Conservation (phyloP, 2,329 filamentous ascomycete species). For the Ascochyta rabiei region DNA sequence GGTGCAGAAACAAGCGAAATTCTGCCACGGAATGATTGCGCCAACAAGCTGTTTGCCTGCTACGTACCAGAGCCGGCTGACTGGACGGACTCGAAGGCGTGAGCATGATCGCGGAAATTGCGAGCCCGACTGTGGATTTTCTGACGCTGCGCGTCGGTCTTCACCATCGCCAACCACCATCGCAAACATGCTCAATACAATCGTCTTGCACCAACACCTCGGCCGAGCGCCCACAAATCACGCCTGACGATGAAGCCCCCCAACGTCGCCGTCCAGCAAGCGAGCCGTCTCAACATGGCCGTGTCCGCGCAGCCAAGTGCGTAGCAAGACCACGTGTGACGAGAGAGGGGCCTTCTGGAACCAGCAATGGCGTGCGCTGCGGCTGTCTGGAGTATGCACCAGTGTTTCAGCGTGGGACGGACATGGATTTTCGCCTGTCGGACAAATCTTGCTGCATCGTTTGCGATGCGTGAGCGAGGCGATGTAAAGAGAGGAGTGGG, state of each 20-base stretch:
- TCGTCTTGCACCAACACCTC: not conserved
- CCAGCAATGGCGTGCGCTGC: slow-evolving; percentile 1
- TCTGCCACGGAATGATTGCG: slow-evolving; percentile 25
- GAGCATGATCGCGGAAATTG: slow-evolving; percentile 8
- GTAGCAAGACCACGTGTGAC: slow-evolving; percentile 4
- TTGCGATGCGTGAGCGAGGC: not conserved
- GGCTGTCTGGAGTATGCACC: slow-evolving; percentile 11
- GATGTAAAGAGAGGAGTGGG: not conserved
- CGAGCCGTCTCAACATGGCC: slow-evolving; percentile 9
- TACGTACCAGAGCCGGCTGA: not conserved
- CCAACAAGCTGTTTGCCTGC: slow-evolving; percentile 6
- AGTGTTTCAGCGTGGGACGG: slow-evolving; percentile 13
- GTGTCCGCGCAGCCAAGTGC: slow-evolving; percentile 8
- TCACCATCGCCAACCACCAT: slow-evolving; percentile 14
- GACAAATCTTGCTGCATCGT: not conserved
- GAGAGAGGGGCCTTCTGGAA: slow-evolving; percentile 14
- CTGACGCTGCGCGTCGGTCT: not conserved
- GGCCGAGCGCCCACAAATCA: not conserved
- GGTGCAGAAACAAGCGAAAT: slow-evolving; percentile 33
- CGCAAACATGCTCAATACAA: not conserved
- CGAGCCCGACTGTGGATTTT: slow-evolving; percentile 4
- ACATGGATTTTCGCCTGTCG: slow-evolving; percentile 6
- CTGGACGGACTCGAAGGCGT: slow-evolving; percentile 8
- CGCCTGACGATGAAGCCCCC: slow-evolving; percentile 7
- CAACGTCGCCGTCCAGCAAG: slow-evolving; percentile 9